These are phyloP conservation scores for Chamaecyparis obtusa DNA, from an alignment of 75 land plant genomes.

Conservation along the genomic window DNA sequence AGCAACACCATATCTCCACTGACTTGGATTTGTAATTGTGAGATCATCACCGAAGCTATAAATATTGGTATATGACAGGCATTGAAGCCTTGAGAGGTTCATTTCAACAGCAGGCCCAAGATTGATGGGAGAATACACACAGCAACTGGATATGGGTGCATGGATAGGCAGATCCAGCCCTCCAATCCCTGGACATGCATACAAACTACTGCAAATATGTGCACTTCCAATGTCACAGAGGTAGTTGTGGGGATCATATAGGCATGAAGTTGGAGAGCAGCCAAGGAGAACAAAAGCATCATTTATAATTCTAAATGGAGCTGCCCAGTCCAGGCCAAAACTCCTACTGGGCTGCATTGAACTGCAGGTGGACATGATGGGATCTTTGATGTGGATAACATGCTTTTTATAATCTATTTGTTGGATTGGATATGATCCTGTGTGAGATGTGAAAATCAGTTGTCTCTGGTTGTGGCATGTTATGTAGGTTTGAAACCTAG, in stretches of 20 bases:
- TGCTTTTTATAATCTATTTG: conserved; percentile 16
- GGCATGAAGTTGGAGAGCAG: conserved; percentile 2
- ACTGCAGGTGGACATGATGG: conserved; percentile 20
- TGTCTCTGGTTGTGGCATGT: conserved; percentile 11
- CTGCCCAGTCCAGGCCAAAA: conserved; percentile 16
- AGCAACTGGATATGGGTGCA: conserved; percentile 14
- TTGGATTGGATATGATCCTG: conserved; percentile 15
- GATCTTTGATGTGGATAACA: conserved; percentile 6
- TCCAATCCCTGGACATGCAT: conserved; percentile 5
- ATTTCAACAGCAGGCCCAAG: conserved; percentile 8
- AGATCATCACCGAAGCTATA: conserved; percentile 14
- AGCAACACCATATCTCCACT: conserved; percentile 19
- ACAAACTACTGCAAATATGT: conserved; percentile 14
- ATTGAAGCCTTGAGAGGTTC: conserved; percentile 15
- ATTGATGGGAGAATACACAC: conserved; percentile 17
- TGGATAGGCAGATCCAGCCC: not conserved
- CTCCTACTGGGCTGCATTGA: conserved; percentile 10
- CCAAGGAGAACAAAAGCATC: conserved; percentile 20
- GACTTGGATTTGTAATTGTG: conserved; percentile 8
- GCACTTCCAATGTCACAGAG: conserved; percentile 20
- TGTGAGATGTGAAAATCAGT: conserved; percentile 14
- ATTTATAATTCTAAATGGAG: conserved; percentile 12
- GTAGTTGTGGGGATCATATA: not conserved
- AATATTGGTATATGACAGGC: conserved; percentile 22
- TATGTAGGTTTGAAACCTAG: conserved; percentile 11